Conservation (phyloP, 345 rosid species). For the Ailanthus altissimus region DNA sequence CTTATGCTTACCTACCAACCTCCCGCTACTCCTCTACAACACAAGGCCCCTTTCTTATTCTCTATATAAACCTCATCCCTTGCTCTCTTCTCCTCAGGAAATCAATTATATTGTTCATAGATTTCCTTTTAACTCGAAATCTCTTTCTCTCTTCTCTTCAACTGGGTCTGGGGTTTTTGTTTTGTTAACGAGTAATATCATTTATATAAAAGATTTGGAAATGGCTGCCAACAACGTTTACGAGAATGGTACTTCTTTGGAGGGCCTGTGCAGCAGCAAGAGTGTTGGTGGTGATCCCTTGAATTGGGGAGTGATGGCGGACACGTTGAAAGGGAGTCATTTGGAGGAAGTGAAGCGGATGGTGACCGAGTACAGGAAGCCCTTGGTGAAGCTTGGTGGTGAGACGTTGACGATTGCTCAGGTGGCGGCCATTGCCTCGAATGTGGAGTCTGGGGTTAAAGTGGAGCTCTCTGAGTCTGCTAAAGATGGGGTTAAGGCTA, state of each 20-base stretch:
- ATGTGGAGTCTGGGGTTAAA: constrained; percentile 22
- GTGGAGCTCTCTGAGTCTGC: constrained; percentile 68
- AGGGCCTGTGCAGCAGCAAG: constrained; percentile 23
- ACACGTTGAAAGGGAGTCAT: constrained; percentile 69
- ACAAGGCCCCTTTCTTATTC: background rate
- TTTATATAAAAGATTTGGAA: constrained; percentile 6
- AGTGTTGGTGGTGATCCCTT: constrained; percentile 44
- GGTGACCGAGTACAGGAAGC: constrained; percentile 70
- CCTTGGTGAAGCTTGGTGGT: constrained; percentile 67
- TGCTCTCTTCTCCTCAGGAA: constrained; percentile 25
- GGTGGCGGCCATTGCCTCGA: constrained; percentile 62
- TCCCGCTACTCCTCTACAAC: background rate
- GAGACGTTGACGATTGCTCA: constrained; percentile 77
- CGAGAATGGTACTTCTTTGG: constrained; percentile 7
- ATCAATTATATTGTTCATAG: background rate
- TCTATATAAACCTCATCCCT: constrained; percentile 12
- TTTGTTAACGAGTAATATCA: background rate
- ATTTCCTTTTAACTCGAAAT: background rate
- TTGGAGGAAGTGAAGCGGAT: constrained; percentile 79
- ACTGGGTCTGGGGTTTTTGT: background rate
- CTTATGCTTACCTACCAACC: constrained; percentile 22
- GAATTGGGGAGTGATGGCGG: constrained; percentile 76
- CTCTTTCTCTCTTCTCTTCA: background rate
- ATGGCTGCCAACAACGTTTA: background rate
- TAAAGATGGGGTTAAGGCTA: constrained; percentile 65